These are phyloP conservation scores for Santalum album DNA, from an alignment of 164 flowering plant genomes.

Conservation along the genomic window DNA sequence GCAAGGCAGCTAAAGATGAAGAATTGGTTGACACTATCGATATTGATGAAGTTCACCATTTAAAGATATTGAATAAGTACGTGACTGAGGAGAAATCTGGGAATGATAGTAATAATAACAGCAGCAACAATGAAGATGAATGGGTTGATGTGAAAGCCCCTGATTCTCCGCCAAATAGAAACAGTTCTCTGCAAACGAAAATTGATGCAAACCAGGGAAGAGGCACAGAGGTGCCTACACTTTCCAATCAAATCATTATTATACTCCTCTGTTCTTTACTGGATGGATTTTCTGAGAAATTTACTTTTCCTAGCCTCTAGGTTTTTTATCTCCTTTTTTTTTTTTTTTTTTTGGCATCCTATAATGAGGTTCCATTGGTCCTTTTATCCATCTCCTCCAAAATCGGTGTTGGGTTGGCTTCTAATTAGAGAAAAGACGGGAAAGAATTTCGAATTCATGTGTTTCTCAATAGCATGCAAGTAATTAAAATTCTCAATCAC, in stretches of 20 bases:
- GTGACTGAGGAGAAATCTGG: slow-evolving; percentile 12
- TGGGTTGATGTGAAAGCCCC: slow-evolving; percentile 77
- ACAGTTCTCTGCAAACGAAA: slow-evolving; percentile 11
- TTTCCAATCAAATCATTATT: neutral
- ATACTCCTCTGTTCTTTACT: neutral
- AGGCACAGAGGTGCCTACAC: slow-evolving; percentile 22
- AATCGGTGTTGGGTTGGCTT: too few species aligned
- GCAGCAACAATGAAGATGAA: slow-evolving; percentile 47
- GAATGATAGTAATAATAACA: slow-evolving; percentile 17
- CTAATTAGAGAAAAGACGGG: too few species aligned
- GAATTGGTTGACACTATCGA: slow-evolving; percentile 17
- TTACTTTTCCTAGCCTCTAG: neutral
- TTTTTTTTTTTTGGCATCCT: too few species aligned
- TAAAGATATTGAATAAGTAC: slow-evolving; percentile 12
- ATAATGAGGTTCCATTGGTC: too few species aligned
- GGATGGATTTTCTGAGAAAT: neutral
- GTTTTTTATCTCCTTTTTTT: too few species aligned
- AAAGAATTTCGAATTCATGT: too few species aligned
- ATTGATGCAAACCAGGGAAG: slow-evolving; percentile 8
- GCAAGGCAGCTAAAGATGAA: slow-evolving; percentile 42
- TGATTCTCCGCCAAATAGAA: slow-evolving; percentile 17
- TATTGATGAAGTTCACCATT: slow-evolving; percentile 16
- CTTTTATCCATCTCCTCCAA: too few species aligned
- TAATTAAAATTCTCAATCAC: too few species aligned
- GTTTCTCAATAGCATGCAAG: too few species aligned